Base-by-base conservation (phyloP, 495 filamentous ascomycete species). In the Pyrenopolyporus hunteri region DNA sequence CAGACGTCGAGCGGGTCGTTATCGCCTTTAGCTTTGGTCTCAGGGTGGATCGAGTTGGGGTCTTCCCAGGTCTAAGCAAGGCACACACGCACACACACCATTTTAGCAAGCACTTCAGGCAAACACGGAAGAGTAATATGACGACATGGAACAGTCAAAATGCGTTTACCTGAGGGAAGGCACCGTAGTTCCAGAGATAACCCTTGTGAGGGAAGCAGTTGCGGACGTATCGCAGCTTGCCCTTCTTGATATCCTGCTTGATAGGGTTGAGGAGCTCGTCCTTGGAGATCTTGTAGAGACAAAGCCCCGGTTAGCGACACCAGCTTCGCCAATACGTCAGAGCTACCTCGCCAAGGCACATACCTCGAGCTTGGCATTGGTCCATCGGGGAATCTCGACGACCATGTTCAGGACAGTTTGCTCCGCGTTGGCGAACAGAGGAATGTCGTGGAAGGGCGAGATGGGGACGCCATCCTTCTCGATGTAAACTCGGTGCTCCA, bases 151-250 rank as follows among this genome's bases (percentile, higher is more conserved):
- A n/a, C n/a, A n/a, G n/a, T n/a, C n/a, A n/a, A n/a, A n/a, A 49
- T 53, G 19, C 31, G 70, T 61, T n/a, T 82, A 92, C 91, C 83
- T 94, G 94, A 68, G 95, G 94, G 87, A 99, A 98, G 78, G 92
- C 91, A 78, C 94, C 94, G 77, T 99, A 99, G 85, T 98, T 99
- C 95, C 95, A 99, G 64, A 98, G 90, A 77, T 98, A 99, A 48
- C 94, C 94, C 85, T 98, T 97, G 86, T 99, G 95, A 64, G 94
- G 94, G 85, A 99, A 99, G 86, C 94, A 98, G 87, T 99, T 99
- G 78, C 94, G 91, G 76, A 99, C 95, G 75, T 86, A 99, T 66
- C 94, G 91, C 58, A 98, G 93, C 80, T 90, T 92, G 78, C 89
- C 89, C 80, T 92, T 92, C 87, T 92, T 92, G 69, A 83, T 79